A percentile compares a stretch with the other conserved stretches of the same genome.
Conservation (phyloP, 2,329 filamentous ascomycete genomes). For the Rutstroemia sydowiana region DNA sequence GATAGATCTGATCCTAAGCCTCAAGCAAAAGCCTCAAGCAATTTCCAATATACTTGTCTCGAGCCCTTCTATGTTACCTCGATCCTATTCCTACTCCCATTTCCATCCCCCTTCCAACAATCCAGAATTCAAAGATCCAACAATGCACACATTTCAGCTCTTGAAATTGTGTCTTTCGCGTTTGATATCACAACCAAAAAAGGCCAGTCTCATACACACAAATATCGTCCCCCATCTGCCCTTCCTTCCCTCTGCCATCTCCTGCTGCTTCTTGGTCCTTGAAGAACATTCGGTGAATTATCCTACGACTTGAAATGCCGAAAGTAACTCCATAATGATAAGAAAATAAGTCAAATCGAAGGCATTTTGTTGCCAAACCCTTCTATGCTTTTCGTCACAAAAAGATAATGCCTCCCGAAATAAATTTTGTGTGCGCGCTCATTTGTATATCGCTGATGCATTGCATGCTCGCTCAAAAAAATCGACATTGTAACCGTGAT, state of each 20-base stretch:
- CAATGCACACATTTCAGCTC: constrained; percentile 26
- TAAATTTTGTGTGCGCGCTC: background rate
- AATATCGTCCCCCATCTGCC: background rate
- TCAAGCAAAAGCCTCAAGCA: background rate
- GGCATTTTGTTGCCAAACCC: background rate
- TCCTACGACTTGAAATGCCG: background rate
- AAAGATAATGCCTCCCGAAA: constrained; percentile 1
- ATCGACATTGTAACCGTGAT: constrained; percentile 3
- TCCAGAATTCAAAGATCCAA: constrained; percentile 7
- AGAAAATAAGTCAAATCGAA: background rate
- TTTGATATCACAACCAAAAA: constrained; percentile 5
- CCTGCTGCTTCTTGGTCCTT: no score
- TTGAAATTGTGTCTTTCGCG: constrained; percentile 23
- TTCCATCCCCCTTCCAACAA: background rate
- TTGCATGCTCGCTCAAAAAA: constrained; percentile 7
- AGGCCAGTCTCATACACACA: background rate
- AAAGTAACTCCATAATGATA: constrained; percentile 9
- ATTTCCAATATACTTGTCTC: background rate
- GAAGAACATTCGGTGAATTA: background rate
- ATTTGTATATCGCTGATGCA: constrained; percentile 9
- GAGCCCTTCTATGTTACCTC: background rate
- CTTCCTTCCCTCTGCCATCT: background rate
- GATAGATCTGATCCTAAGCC: background rate
- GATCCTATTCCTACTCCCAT: background rate
- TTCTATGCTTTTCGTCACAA: background rate